Evolutionary conservation across 73 alveolate species (phyloP).

Genomic region (Durusdinium trenchii): DNA sequence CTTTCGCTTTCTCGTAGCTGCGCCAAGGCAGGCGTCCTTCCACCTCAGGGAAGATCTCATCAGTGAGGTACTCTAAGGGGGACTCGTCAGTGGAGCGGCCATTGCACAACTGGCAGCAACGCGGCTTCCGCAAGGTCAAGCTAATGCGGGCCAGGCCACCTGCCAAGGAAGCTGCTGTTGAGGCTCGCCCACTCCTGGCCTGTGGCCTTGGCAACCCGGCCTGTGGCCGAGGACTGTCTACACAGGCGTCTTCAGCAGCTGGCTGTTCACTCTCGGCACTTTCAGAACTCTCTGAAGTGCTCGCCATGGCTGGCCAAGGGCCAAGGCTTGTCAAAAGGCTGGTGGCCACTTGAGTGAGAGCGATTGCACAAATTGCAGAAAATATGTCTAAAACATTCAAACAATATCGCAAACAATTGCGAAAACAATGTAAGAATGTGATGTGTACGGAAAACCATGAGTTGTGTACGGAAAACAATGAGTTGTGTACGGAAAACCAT

Average conservation of each 20-base stretch:
- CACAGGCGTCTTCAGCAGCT: not conserved
- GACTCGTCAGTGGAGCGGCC: not conserved
- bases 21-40: slow-evolving; percentile 64
- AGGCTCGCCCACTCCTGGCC: not conserved
- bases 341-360: not conserved
- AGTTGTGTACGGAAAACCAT: not conserved
- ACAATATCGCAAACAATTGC: not conserved
- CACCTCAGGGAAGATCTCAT: too few species aligned
- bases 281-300: not conserved
- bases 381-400: not conserved
- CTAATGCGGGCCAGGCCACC: not conserved
- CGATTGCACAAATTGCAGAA: too few species aligned
- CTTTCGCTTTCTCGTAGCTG: not conserved
- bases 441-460: not conserved
- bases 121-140: not conserved
- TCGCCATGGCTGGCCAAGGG: not conserved
- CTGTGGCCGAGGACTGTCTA: not conserved
- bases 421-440: too few species aligned
- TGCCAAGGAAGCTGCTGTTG: not conserved
- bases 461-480: not conserved
- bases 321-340: not conserved
- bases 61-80: too few species aligned
- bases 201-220: not conserved
- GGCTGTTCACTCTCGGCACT: too few species aligned
- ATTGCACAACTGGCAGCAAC: not conserved